phyloP scores from a whole-genome alignment of 768 basidiomycete genomes.

The Rickenella mellea region DNA sequence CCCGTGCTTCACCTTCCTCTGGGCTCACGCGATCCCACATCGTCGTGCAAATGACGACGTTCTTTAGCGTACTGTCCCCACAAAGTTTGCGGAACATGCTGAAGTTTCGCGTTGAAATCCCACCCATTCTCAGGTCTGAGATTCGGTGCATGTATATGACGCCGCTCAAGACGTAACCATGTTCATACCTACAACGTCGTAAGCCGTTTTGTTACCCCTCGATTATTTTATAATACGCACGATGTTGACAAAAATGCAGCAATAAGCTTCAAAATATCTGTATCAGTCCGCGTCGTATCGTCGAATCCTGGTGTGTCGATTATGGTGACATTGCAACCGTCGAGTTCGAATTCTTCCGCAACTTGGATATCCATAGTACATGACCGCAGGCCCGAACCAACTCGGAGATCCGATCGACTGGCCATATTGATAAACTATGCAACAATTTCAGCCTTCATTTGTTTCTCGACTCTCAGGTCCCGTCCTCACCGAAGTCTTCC shows the following conservation, averaged over 20 bases:
- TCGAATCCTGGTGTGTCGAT: conserved; percentile 19
- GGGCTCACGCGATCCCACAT: conserved; percentile 27
- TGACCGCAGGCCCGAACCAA: conserved; percentile 38
- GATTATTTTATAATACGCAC: conserved; percentile 9
- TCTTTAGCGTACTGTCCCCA: conserved; percentile 14
- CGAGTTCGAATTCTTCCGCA: conserved; percentile 31
- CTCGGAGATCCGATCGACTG: conserved; percentile 37
- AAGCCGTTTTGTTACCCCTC: background rate
- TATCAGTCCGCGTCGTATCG: conserved; percentile 10
- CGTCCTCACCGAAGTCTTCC: conserved; percentile 23
- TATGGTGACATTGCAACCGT: conserved; percentile 28
- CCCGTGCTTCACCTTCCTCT: conserved; percentile 31
- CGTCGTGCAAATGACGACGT: conserved; percentile 19
- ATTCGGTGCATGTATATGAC: conserved; percentile 21
- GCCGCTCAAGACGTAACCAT: conserved; percentile 12
- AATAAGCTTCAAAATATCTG: conserved; percentile 10
- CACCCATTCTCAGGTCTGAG: conserved; percentile 15
- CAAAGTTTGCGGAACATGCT: conserved; percentile 17
- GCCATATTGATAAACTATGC: conserved; percentile 45
- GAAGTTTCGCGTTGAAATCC: conserved; percentile 13
- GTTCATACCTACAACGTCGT: conserved; percentile 8
- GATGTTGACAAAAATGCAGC: conserved; percentile 4
- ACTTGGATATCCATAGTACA: conserved; percentile 39
- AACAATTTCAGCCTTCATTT: conserved; percentile 5
- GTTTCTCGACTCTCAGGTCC: background rate